These are phyloP conservation scores for Fusarium camptoceras DNA, from an alignment of 2,329 filamentous ascomycete species.

Conservation along the genomic window DNA sequence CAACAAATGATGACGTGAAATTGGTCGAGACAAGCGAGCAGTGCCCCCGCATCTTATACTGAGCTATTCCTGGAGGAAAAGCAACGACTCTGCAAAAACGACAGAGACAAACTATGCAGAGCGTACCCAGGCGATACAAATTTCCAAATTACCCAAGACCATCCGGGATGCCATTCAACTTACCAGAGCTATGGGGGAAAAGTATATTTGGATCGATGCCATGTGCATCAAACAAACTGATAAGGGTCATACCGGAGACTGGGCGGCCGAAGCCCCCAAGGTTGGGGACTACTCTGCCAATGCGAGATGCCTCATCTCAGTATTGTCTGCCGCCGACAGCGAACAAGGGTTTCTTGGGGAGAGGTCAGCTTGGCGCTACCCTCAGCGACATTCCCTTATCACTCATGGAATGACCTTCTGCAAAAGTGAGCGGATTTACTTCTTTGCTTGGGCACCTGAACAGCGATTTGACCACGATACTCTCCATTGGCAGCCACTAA, in stretches of 20 bases:
- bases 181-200: neutral
- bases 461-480: neutral
- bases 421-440: neutral
- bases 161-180: neutral
- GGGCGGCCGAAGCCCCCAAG: neutral
- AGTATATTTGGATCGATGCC: conserved; percentile 1
- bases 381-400: neutral
- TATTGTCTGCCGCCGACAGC: neutral
- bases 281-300: neutral
- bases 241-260: neutral
- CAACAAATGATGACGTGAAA: neutral
- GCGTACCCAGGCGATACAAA: neutral
- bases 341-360: neutral
- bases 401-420: neutral
- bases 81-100: neutral
- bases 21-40: neutral
- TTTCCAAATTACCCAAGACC: neutral
- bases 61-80: conserved; percentile 2
- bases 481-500: neutral
- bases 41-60: neutral
- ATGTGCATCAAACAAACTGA: neutral
- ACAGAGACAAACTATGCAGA: neutral
- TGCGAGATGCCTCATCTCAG: neutral
- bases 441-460: neutral
- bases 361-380: neutral